These are phyloP conservation scores for Fusarium sp. DNA, from an alignment of 2,329 filamentous ascomycete species.

Conservation along the genomic window DNA sequence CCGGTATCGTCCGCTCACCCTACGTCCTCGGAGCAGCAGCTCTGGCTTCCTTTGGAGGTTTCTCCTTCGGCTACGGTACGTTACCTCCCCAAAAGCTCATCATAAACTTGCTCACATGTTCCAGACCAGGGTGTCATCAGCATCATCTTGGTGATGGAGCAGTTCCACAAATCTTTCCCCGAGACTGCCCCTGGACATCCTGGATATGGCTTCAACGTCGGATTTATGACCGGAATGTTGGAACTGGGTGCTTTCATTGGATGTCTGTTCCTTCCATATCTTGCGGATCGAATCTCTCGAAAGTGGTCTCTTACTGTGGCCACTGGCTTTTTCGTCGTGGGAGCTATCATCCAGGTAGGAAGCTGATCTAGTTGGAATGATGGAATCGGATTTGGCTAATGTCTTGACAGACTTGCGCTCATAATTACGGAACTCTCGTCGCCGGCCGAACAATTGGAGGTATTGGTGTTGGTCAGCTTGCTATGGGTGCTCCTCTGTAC, in stretches of 20 bases:
- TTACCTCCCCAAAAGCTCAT: not conserved
- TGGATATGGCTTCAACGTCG: constrained; percentile 33
- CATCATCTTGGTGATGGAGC: constrained; percentile 58
- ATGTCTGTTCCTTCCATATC: constrained; percentile 49
- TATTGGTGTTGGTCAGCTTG: not conserved
- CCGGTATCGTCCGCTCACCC: constrained; percentile 55
- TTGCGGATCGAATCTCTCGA: constrained; percentile 56
- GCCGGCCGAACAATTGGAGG: not conserved
- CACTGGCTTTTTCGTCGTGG: constrained; percentile 49
- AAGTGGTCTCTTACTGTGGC: constrained; percentile 56
- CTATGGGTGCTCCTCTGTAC: not conserved
- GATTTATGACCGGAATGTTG: constrained; percentile 58
- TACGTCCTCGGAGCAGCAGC: constrained; percentile 58
- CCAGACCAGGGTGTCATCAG: constrained; percentile 52
- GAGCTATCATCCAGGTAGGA: not conserved
- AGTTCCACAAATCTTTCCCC: constrained; percentile 55
- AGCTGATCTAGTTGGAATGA: no score
- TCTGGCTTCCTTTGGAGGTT: constrained; percentile 51
- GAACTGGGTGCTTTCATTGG: constrained; percentile 55
- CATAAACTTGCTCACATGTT: not conserved
- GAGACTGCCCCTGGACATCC: constrained; percentile 37
- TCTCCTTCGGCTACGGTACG: constrained; percentile 31
- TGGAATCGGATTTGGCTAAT: no score
- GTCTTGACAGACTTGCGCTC: not conserved
- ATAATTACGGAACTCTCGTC: not conserved